Evolutionary conservation across 768 basidiomycete species (phyloP), one percentile per base, ranked within the genome.

Genomic region (Suillus alpinus): DNA sequence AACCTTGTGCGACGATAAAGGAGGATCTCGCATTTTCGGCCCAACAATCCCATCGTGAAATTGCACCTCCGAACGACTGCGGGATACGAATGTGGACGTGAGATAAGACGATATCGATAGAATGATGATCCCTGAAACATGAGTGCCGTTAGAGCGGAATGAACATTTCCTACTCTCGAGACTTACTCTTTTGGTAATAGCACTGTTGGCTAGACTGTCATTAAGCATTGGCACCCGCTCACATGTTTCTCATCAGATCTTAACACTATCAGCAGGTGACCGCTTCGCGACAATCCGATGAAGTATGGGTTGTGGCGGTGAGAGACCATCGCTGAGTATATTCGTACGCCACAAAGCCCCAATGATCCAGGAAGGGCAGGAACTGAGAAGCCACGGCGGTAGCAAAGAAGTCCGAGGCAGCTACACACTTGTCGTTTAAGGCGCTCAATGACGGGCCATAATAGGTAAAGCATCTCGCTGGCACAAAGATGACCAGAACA

Each of bases 321-420:
- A 57, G 46, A 69, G 18, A 32, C 49, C 31, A 32, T 64, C 60
- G 59, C 62, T 61, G 62, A 59, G 31, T 59, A 65, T 57, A 61
- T 57, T 44, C 59, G 52, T 52, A 63, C 68, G 71, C 73, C 73
- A 72, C 73, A 64, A 75, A 73, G 71, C 20, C 16, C 26, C 56
- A 59, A 64, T 51, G 62, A 60, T 51, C 49, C 52, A 62, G 63
- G 62, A 62, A 60, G 60, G 59, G 64, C 57, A 60, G 62, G 63
- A 57, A 61, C 64, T 55, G 37, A 68, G 73, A 73, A 72, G 73
- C 62, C 63, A 72, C 73, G 71, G 71, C 69, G 64, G 71, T 72
- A 73, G 65, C 43, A 57, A 59, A 66, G 44, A 72, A 75, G 71
- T 75, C 71, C 71, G 71, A 75, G 69, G 72, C 67, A 72, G 68